These are phyloP conservation scores for Smittium culicis DNA, from an alignment of 371 early-diverging fungal species.

Conservation along the genomic window DNA sequence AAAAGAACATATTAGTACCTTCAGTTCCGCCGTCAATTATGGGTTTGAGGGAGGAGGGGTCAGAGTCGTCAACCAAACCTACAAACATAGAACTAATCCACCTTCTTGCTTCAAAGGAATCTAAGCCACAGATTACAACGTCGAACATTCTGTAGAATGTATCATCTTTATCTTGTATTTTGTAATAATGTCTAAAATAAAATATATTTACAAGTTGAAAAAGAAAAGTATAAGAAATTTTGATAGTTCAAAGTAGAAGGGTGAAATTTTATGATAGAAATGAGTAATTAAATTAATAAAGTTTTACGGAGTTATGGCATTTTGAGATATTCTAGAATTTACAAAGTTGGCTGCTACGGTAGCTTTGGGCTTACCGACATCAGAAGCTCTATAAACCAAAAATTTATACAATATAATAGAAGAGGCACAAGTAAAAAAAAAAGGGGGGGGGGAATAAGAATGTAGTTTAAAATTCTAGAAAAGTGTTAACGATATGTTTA, in stretches of 20 bases:
- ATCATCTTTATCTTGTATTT: constrained; percentile 86
- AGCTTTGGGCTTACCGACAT: constrained; percentile 45
- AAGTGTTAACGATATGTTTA: not conserved
- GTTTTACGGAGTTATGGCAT: constrained; percentile 64
- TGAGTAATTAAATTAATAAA: not conserved
- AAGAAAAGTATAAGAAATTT: too few species aligned
- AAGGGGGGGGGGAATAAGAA: not conserved
- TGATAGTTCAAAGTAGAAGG: too few species aligned
- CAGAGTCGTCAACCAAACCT: constrained; percentile 55
- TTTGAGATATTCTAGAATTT: constrained; percentile 63
- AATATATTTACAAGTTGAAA: too few species aligned
- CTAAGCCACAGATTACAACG: constrained; percentile 83
- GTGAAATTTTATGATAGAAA: not conserved
- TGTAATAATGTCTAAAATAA: constrained; percentile 50
- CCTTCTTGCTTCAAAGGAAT: constrained; percentile 86
- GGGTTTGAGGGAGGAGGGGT: constrained; percentile 56
- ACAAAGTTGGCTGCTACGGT: constrained; percentile 81
- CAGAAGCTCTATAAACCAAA: not conserved
- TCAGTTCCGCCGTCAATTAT: constrained; percentile 95
- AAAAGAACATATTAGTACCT: constrained; percentile 31
- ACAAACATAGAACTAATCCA: constrained; percentile 90
- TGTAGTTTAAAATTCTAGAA: not conserved
- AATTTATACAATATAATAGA: not conserved
- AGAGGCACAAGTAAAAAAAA: not conserved
- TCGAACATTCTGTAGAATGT: constrained; percentile 80